Evolutionary conservation across 495 filamentous ascomycete species (phyloP), one percentile per base, ranked within the genome.

Genomic region (Tuber borchii): DNA sequence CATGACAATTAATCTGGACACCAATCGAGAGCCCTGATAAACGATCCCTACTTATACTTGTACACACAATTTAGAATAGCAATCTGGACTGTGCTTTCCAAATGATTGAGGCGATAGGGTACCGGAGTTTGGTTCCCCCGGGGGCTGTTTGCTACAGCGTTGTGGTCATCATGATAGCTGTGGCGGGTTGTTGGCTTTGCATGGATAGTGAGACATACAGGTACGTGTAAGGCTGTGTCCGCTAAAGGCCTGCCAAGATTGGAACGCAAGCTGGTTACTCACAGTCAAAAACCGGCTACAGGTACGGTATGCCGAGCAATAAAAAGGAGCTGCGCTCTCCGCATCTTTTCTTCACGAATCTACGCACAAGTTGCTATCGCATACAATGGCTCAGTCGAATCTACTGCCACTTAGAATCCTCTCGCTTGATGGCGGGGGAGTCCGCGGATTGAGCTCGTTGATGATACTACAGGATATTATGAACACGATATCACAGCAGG

Each of bases 381-480:
- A 61, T 22, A 31, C 20, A 14, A 79, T 78, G 77, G 20, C 75
- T 34, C 26, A 45, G 51, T 46, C 65, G 1, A 42, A 69, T 37
- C 48, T 79, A 37, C 75, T 71, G 2, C 77, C 77, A 0, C 77
- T 79, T 26, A 75, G 84, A 75, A 83, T 87, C 56, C 84, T 86
- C 76, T 82, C 83, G 68, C 84, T 89, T 22, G 88, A 90, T 79
- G 87, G 88, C 73, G 88, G 88, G 46, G 88, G 88, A 40, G 85
- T 89, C 1, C 86, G 88, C 20, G 87, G 86, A 2, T 79, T 90
- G 37, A 88, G 87, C 5, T 82, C 85, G 0, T 84, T 89, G 4
- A 78, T 85, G 74, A 88, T 90, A 75, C 83, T 90, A 48, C 84
- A 86, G 45, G 74, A 83, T 20, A 81, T 90, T 37, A 87, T 89